Percentiles rank a stretch among this genome's conserved stretches.
These are phyloP conservation scores for Epichloe festucae DNA, from an alignment of 2,329 filamentous ascomycete species.

Conservation along the genomic window DNA sequence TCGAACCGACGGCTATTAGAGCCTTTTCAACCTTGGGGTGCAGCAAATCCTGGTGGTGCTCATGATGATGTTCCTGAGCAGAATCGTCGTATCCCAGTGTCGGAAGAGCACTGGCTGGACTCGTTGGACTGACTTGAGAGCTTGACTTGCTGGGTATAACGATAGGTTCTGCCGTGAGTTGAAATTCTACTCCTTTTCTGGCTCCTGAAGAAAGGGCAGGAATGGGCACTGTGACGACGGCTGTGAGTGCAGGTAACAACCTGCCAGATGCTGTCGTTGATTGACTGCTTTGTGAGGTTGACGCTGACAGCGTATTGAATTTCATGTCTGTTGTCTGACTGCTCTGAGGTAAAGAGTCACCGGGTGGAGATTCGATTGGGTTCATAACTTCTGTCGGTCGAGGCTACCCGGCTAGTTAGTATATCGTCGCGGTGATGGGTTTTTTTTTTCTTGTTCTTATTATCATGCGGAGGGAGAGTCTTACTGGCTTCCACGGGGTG, in stretches of 20 bases:
- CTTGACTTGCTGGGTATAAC: background rate
- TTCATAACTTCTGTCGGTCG: too few species aligned
- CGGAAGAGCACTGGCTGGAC: background rate
- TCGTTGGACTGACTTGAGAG: background rate
- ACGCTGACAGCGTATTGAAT: background rate
- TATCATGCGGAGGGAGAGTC: background rate
- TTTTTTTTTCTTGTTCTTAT: background rate
- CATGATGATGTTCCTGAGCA: background rate
- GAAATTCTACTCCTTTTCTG: constrained; percentile 4
- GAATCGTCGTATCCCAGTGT: background rate
- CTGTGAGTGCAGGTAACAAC: background rate
- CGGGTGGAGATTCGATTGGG: background rate
- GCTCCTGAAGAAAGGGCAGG: constrained; percentile 1
- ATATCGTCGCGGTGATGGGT: background rate
- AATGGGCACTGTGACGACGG: background rate
- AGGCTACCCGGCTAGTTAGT: background rate
- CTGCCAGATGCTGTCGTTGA: background rate
- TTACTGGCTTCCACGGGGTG: background rate
- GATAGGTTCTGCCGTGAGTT: background rate
- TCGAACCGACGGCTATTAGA: constrained; percentile 9
- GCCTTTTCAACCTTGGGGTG: constrained; percentile 8
- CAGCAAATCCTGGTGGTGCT: constrained; percentile 2
- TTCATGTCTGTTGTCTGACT: background rate
- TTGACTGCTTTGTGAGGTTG: background rate
- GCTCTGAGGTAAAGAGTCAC: background rate